Evolutionary conservation across 139 green algal species (phyloP), one percentile per base, ranked within the genome.

Genomic region (Microglena sp.): DNA sequence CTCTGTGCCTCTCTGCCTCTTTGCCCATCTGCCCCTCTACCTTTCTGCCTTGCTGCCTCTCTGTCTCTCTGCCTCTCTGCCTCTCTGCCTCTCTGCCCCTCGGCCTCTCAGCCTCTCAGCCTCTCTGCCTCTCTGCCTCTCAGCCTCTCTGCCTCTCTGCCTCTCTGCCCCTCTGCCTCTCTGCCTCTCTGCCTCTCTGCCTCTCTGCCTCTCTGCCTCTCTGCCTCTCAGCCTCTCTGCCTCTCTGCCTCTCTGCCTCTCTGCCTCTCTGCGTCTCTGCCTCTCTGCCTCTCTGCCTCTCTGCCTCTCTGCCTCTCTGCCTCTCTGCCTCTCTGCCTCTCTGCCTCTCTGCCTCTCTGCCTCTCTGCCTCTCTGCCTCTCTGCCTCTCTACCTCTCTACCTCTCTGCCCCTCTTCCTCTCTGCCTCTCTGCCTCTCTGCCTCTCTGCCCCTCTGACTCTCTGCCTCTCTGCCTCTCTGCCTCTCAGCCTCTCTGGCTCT

Each of bases 291-390:
- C 40, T 50, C 15, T 50, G 15, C 18, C 40, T 50, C 15, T 50
- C 40, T 50, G 33, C 50, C 4, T 63, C 45, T 26, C 64, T 70
- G 45, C 46, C 64, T 67, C 56, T 56, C 67, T 73, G 56, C 56
- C 67, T 57, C 56, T 56, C 67, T 73, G 56, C 56, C 67, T 67
- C 45, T 56, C 67, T 68, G 45, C 56, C 67, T 67, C 56, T 56
- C 67, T 73, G 56, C 56, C 67, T 73, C 56, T 56, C 67, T 73
- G 56, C 56, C 67, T 67, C 56, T 56, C 67, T 67, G 56, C 56
- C 67, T 73, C 56, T 56, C 67, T 67, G 56, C 56, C 67, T 73
- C 56, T 56, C 67, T 73, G 15, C 18, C 40, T 50, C 40, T 50
- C 40, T 50, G 15, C 18, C 15, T 50, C 40, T 50, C 40, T 50